Percentiles rank a stretch among this genome's conserved stretches.
Evolutionary conservation across 768 basidiomycete species (phyloP).

Genomic region (Lactarius indigo): DNA sequence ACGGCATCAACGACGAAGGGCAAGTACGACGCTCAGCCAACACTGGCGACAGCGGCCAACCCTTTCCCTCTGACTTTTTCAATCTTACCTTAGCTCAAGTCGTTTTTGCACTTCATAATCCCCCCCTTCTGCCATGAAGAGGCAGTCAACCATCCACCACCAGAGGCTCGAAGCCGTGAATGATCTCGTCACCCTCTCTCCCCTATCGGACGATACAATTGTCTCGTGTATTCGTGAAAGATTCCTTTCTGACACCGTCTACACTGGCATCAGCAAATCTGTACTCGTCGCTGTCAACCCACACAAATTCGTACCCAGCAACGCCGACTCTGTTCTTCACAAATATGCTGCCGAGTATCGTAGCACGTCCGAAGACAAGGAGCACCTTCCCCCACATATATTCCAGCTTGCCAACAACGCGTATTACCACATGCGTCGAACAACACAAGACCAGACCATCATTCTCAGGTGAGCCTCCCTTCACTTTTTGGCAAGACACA

Average conservation of each 20-base stretch:
- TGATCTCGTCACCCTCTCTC: slow-evolving; percentile 65
- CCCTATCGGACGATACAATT: slow-evolving; percentile 78
- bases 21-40: slow-evolving; percentile 1
- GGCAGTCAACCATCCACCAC: slow-evolving; percentile 50
- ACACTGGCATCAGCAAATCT: slow-evolving; percentile 69
- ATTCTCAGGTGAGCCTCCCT: slow-evolving; percentile 64
- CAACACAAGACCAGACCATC: slow-evolving; percentile 88
- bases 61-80: background rate
- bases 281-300: slow-evolving; percentile 87
- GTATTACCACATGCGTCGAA: slow-evolving; percentile 95
- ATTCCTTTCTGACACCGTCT: slow-evolving; percentile 80
- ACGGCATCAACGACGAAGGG: slow-evolving; percentile 15
- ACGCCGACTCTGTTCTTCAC: slow-evolving; percentile 78
- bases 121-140: slow-evolving; percentile 34
- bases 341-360: slow-evolving; percentile 87
- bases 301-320: slow-evolving; percentile 82
- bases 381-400: slow-evolving; percentile 74
- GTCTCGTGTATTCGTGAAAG: slow-evolving; percentile 82
- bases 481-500: background rate
- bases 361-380: slow-evolving; percentile 61
- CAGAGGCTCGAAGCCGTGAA: slow-evolving; percentile 69
- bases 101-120: slow-evolving; percentile 15
- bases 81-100: background rate
- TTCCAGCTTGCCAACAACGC: slow-evolving; percentile 89
- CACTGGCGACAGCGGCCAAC: background rate